Base-by-base conservation (phyloP, 345 rosid species). In the Angophora floribunda region DNA sequence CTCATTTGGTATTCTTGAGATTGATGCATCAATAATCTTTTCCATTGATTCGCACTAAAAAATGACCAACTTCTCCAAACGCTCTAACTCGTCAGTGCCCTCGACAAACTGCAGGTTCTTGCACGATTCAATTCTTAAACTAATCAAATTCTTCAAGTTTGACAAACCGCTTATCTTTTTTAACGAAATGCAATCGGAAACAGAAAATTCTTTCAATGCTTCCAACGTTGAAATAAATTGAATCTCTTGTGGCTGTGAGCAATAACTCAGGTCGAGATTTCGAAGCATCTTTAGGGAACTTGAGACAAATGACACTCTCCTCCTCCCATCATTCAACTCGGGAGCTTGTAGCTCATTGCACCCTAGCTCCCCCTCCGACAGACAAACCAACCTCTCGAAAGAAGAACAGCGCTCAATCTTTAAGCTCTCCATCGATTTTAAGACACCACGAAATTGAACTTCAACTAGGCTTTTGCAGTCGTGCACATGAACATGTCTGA, bases 221-320 rank as follows among this genome's bases (percentile, higher is more conserved):
- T 65, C 78, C 10, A 65, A 7, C 1, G 10, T 0, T 7, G 41
- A 30, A 15, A 65, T 41, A 30, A 65, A 30, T 30, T 30, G 78
- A 30, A 65, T 65, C 41, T 30, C 10, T 2, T 14, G 41, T 65
- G 7, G n/a, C 65, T 59, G n/a, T 10, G 21, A 9, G 41, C 41
- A 65, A 1, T 0, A 0, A 2, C 2, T 0, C 17, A 13, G 17
- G 0, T 1, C 0, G 2, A 28, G 16, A 0, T 28, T 0, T 61
- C 3, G 16, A 61, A 61, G 36, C 70, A 16, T 52, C 3, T 1
- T 17, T 17, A 52, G 57, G 57, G 57, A 52, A 7, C 22, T 52
- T 52, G 55, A 52, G 55, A 52, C 7, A 16, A 52, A 2, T 6
- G 21, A 52, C 55, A 16, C 55, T 52, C 55, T 52, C 7, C 55